Percentiles rank a stretch among this genome's conserved stretches.
phyloP scores from a whole-genome alignment of 139 green algal genomes.

The Tetraselmis striata region DNA sequence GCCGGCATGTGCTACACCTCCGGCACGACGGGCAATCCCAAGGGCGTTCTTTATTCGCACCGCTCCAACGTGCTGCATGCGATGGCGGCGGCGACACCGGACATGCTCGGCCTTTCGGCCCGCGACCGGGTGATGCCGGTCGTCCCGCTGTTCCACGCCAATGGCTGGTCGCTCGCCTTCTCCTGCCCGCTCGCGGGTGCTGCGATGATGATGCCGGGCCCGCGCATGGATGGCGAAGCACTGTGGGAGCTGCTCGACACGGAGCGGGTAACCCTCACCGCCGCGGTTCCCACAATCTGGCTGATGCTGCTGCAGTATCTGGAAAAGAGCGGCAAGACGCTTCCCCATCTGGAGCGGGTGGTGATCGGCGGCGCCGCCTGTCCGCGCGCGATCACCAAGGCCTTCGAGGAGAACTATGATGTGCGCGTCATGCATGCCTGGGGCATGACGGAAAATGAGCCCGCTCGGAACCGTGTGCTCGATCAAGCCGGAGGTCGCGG shows the following conservation, averaged over 20 bases:
- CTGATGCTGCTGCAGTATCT: conserved; percentile 51
- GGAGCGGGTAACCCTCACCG: conserved; percentile 35
- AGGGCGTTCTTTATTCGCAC: conserved; percentile 72
- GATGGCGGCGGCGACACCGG: conserved; percentile 28
- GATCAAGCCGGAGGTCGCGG: conserved; percentile 35
- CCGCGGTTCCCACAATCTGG: conserved; percentile 72
- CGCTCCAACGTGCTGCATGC: conserved; percentile 68
- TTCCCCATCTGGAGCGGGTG: conserved; percentile 32
- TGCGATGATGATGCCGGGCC: conserved; percentile 63
- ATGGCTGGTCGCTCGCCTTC: conserved; percentile 61
- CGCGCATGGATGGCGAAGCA: conserved; percentile 52
- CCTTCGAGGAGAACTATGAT: conserved; percentile 21
- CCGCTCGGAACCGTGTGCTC: conserved; percentile 51
- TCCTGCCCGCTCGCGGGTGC: conserved; percentile 58
- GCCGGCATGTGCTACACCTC: conserved; percentile 78
- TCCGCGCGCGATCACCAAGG: conserved; percentile 41
- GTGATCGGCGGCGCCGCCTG: conserved; percentile 60
- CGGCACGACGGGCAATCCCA: conserved; percentile 55
- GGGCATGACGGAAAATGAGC: conserved; percentile 74
- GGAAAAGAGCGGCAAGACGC: too few relatives aligned
- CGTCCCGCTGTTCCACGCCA: conserved; percentile 78
- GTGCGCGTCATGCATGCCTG: too few relatives aligned
- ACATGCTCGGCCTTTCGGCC: conserved; percentile 39
- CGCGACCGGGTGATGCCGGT: conserved; percentile 39
- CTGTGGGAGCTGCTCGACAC: conserved; percentile 53